Evolutionary conservation across 1,284 basidiomycete species (phyloP).

Genomic region (Waitea zeae): DNA sequence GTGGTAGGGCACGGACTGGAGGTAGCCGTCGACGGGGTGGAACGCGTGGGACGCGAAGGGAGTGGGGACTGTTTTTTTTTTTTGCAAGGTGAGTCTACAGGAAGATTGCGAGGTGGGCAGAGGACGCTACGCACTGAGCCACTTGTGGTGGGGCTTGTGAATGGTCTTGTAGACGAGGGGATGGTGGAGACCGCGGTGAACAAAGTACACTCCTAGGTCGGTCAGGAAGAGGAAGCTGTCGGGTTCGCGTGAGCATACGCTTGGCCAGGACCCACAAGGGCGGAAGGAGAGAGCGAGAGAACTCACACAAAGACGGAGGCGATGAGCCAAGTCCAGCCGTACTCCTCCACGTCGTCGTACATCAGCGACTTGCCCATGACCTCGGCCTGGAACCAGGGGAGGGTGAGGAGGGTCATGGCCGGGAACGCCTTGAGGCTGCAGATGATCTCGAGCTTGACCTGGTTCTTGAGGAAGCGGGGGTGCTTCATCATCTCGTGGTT

Average conservation of each 20-base stretch:
- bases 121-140: slow-evolving; percentile 58
- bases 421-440: slow-evolving; percentile 69
- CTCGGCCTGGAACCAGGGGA: slow-evolving; percentile 91
- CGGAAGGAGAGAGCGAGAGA: slow-evolving; percentile 1
- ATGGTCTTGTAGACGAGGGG: slow-evolving; percentile 80
- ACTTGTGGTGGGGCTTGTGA: slow-evolving; percentile 97
- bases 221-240: slow-evolving; percentile 77
- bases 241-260: no score
- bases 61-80: slow-evolving; percentile 79
- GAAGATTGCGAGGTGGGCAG: no score
- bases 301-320: slow-evolving; percentile 48
- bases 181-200: slow-evolving; percentile 83
- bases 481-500: slow-evolving; percentile 95
- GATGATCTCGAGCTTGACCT: slow-evolving; percentile 74
- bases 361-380: slow-evolving; percentile 74
- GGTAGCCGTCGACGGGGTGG: slow-evolving; percentile 90
- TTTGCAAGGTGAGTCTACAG: no score
- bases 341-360: slow-evolving; percentile 64
- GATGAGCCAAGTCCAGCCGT: slow-evolving; percentile 49
- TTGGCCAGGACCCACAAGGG: slow-evolving; percentile 1
- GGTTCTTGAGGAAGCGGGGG: slow-evolving; percentile 83
- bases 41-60: slow-evolving; percentile 96
- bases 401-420: slow-evolving; percentile 61
- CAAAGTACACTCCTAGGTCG: slow-evolving; percentile 87
- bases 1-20: slow-evolving; percentile 92